Conservation (phyloP, 2,329 filamentous ascomycete species). For the Paraphaeosphaeria sporulosa region DNA sequence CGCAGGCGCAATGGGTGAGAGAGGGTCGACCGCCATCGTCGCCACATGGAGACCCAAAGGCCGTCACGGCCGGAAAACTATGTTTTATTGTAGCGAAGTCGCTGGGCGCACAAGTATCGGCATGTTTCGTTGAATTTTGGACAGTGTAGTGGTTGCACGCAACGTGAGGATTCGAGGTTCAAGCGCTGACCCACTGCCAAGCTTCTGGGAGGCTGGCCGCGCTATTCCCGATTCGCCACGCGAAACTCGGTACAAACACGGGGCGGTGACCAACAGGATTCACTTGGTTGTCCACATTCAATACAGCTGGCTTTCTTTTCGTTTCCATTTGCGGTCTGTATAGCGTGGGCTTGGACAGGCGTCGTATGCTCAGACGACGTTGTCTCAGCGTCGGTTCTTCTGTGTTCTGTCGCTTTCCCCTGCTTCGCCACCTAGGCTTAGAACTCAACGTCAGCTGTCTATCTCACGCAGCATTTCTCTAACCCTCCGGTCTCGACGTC, state of each 20-base stretch:
- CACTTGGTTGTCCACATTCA: neutral
- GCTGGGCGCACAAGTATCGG: conserved; percentile 20
- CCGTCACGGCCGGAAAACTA: conserved; percentile 24
- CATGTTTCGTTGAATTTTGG: conserved; percentile 36
- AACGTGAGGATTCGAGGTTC: conserved; percentile 30
- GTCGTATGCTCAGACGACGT: conserved; percentile 14
- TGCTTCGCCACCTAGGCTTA: conserved; percentile 37
- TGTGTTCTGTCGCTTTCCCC: conserved; percentile 27
- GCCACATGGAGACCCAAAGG: conserved; percentile 57
- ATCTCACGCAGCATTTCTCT: neutral
- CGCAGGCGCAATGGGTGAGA: conserved; percentile 90
- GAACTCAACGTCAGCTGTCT: conserved; percentile 17
- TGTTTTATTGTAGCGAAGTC: conserved; percentile 21
- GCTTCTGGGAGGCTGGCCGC: conserved; percentile 12
- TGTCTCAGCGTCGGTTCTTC: conserved; percentile 24
- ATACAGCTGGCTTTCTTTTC: conserved; percentile 10
- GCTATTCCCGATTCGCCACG: conserved; percentile 15
- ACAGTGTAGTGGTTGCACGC: conserved; percentile 19
- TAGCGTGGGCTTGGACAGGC: conserved; percentile 38
- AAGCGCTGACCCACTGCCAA: conserved; percentile 13
- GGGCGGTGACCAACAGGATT: neutral
- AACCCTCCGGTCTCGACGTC: neutral
- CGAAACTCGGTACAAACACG: conserved; percentile 1
- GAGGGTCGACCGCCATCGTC: conserved; percentile 87
- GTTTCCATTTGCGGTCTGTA: conserved; percentile 31